Conservation (phyloP, 352 stramenopile species). For the Pythium aristosporum region DNA sequence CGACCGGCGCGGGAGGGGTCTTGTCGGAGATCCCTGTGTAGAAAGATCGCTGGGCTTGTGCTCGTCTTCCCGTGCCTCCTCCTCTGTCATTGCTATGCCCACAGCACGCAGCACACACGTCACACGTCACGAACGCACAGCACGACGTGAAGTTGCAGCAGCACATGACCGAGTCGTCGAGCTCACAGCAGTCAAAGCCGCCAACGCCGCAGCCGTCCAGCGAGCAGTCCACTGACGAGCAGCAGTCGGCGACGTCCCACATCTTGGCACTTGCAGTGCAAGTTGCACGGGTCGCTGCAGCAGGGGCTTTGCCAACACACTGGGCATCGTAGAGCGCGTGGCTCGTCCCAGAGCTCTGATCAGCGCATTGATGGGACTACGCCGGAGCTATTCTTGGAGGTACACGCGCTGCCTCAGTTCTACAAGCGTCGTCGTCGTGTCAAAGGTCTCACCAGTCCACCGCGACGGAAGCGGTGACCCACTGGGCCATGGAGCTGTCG, state of each 20-base stretch:
- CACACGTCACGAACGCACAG: conserved; percentile 16
- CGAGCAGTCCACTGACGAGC: conserved; percentile 6
- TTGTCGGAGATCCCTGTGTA: background rate
- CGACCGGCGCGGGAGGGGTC: background rate
- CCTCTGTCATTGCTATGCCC: background rate
- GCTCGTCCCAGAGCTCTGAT: too few species aligned
- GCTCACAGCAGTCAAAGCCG: conserved; percentile 14
- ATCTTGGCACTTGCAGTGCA: conserved; percentile 6
- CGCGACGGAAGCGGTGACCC: too few species aligned
- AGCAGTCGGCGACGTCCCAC: conserved; percentile 16
- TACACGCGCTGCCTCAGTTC: too few species aligned
- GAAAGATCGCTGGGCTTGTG: background rate
- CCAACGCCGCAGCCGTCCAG: conserved; percentile 7
- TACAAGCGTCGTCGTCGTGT: too few species aligned
- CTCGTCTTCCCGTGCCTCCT: background rate
- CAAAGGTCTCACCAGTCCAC: too few species aligned
- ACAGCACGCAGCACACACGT: conserved; percentile 7
- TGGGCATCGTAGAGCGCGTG: too few species aligned
- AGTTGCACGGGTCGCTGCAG: too few species aligned
- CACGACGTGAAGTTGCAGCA: conserved; percentile 15
- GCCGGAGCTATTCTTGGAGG: too few species aligned
- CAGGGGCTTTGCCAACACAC: too few species aligned
- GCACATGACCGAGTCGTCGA: conserved; percentile 9
- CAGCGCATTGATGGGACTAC: too few species aligned
- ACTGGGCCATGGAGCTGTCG: too few species aligned